Percentiles rank a stretch among this genome's conserved stretches.
Conservation (phyloP, 148 eudicot species). For the Tetragonia tetragonoides region DNA sequence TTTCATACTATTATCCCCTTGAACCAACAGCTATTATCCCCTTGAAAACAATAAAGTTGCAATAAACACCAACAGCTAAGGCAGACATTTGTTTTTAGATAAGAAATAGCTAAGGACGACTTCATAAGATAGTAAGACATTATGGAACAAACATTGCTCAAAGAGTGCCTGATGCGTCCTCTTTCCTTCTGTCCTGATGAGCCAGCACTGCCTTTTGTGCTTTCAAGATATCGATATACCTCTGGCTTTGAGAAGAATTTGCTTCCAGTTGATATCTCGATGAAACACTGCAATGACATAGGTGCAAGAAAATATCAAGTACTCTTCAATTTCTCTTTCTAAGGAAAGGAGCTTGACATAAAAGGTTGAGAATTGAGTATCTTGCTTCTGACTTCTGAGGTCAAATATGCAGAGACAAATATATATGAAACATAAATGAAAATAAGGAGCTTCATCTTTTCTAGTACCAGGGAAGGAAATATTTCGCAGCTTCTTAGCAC, state of each 20-base stretch:
- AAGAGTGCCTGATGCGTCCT: slow-evolving; percentile 26
- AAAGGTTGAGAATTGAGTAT: background rate
- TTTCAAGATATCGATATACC: slow-evolving; percentile 49
- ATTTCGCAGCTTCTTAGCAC: background rate
- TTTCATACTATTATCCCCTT: no score
- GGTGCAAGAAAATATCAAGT: background rate
- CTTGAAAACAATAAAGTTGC: slow-evolving; percentile 11
- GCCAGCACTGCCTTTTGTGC: slow-evolving; percentile 23
- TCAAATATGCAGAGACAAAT: background rate
- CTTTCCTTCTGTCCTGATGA: slow-evolving; percentile 27
- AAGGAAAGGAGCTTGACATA: background rate
- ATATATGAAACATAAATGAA: background rate
- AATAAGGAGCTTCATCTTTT: background rate
- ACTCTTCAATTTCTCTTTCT: background rate
- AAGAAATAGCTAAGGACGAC: background rate
- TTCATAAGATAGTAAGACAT: slow-evolving; percentile 8
- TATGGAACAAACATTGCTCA: slow-evolving; percentile 35
- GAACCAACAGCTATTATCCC: no score
- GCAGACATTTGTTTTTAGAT: background rate
- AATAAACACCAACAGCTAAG: background rate
- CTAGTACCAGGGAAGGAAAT: background rate
- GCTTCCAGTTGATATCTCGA: slow-evolving; percentile 48
- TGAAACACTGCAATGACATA: slow-evolving; percentile 50
- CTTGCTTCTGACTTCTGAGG: background rate
- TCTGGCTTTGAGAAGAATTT: slow-evolving; percentile 69